Conservation (phyloP, 345 rosid species). For the Psidium guajava region DNA sequence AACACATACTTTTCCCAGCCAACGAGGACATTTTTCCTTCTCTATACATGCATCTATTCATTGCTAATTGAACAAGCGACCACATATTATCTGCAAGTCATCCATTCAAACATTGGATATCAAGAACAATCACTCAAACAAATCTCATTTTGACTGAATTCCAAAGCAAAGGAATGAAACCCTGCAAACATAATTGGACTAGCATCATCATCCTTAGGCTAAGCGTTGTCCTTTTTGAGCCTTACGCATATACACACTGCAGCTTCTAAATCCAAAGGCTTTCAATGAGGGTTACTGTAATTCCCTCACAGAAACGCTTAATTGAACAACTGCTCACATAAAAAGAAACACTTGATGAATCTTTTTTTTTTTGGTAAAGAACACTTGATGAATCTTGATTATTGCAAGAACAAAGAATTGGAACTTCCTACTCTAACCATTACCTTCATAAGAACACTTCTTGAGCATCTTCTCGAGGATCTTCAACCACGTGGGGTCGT, state of each 20-base stretch:
- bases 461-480: constrained; percentile 99
- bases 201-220: background rate
- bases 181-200: background rate
- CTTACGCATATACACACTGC: background rate
- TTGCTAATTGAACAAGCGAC: background rate
- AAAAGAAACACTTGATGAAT: background rate
- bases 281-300: background rate
- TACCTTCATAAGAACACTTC: constrained; percentile 89
- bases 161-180: background rate
- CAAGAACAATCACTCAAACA: background rate
- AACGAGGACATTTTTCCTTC: background rate
- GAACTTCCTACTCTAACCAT: background rate
- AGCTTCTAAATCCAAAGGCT: background rate
- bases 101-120: background rate
- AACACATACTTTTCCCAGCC: background rate
- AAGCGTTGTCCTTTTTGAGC: background rate
- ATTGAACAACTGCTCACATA: background rate
- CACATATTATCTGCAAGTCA: background rate
- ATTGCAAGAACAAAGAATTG: background rate
- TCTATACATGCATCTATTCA: background rate
- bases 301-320: background rate
- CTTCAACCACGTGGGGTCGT: constrained; percentile 92
- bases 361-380: too few relatives aligned
- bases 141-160: background rate
- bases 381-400: background rate